Percentiles rank a stretch among this genome's conserved stretches.
Evolutionary conservation across 2,329 filamentous ascomycete genomes (phyloP).

Genomic region (Annulohypoxylon truncatum): DNA sequence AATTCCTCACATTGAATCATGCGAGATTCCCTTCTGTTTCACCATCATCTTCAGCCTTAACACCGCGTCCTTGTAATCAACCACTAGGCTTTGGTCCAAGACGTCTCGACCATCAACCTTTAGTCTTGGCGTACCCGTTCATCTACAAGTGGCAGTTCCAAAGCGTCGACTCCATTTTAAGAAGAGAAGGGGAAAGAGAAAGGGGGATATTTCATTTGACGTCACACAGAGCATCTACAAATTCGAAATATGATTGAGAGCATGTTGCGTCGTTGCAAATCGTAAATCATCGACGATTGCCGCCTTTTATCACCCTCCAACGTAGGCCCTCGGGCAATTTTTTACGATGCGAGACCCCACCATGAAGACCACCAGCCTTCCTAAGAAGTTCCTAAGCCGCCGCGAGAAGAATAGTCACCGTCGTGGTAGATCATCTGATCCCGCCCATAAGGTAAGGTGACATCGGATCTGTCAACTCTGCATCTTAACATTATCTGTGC

Average conservation of each 20-base stretch:
- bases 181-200: conserved; percentile 10
- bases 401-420: conserved; percentile 72
- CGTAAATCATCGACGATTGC: conserved; percentile 25
- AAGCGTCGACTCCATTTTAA: conserved; percentile 9
- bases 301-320: conserved; percentile 16
- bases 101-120: conserved; percentile 14
- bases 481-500: conserved; percentile 11
- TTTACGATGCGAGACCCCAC: conserved; percentile 44
- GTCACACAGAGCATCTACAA: conserved; percentile 4
- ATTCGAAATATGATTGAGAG: conserved; percentile 30
- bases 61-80: conserved; percentile 14
- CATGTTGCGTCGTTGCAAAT: conserved; percentile 26
- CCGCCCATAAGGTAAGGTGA: conserved; percentile 61
- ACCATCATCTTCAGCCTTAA: conserved; percentile 37
- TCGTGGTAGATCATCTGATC: conserved; percentile 67
- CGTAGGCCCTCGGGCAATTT: conserved; percentile 28
- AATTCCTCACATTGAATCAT: conserved; percentile 27
- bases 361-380: conserved; percentile 63
- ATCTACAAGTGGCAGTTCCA: not conserved
- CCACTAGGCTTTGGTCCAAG: not conserved
- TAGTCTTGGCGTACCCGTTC: not conserved
- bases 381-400: conserved; percentile 76
- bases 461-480: conserved; percentile 21
- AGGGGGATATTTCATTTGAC: not conserved
- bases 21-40: conserved; percentile 31